Percentiles rank a stretch among this genome's conserved stretches.
Evolutionary conservation across 768 basidiomycete genomes (phyloP).

Genomic region (Russula dissimulans): DNA sequence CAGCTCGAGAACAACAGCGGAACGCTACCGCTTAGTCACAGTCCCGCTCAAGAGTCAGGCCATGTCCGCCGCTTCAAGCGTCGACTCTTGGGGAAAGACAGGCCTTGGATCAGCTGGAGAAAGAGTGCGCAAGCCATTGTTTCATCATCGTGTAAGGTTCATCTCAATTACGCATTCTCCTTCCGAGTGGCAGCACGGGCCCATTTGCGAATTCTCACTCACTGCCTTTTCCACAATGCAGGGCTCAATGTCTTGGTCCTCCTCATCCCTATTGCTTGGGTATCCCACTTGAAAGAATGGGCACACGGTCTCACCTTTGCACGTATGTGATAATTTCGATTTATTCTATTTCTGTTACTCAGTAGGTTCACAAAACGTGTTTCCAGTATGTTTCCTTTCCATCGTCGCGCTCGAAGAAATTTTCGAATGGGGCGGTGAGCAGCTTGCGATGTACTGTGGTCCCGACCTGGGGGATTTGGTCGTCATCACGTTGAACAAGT

Average conservation of each 20-base stretch:
- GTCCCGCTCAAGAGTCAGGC: not conserved
- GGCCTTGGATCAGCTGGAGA: slow-evolving; percentile 6
- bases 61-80: slow-evolving; percentile 1
- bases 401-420: slow-evolving; percentile 58
- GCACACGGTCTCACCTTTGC: slow-evolving; percentile 15
- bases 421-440: slow-evolving; percentile 58
- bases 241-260: slow-evolving; percentile 22
- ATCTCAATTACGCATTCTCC: not conserved
- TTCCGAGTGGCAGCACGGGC: not conserved
- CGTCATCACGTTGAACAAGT: slow-evolving; percentile 60
- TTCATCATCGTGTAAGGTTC: slow-evolving; percentile 13
- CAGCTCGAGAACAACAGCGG: not conserved
- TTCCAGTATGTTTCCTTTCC: slow-evolving; percentile 50
- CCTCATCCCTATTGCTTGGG: slow-evolving; percentile 25
- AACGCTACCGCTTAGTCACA: not conserved
- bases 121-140: slow-evolving; percentile 7
- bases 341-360: not conserved
- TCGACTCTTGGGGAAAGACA: slow-evolving; percentile 14
- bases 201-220: not conserved
- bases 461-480: slow-evolving; percentile 58
- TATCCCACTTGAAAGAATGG: slow-evolving; percentile 23
- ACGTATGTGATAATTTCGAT: slow-evolving; percentile 14
- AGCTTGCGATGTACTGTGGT: slow-evolving; percentile 45
- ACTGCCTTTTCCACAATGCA: not conserved
- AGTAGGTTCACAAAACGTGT: not conserved